Base-by-base conservation (phyloP, 2,329 filamentous ascomycete genomes). In the Arthrinium puccinioides region DNA sequence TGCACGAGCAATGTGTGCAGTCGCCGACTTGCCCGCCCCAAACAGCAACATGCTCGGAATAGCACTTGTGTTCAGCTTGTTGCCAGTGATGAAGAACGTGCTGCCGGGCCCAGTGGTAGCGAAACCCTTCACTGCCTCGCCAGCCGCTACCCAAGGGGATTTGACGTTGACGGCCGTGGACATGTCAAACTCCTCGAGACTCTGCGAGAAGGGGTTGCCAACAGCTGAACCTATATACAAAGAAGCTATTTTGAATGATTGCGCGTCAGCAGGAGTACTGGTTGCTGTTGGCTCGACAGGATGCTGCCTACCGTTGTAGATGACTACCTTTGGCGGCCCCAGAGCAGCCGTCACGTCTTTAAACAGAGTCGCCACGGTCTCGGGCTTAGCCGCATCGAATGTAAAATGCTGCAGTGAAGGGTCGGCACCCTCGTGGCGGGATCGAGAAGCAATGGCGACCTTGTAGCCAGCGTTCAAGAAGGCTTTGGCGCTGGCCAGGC, bases 41-140 rank as follows among this genome's bases (percentile, higher is more conserved):
- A 37, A 41, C 3, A 16, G 24, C 9, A 37, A 18, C 18, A 31
- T 30, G 2, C 44, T 40, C 4, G 40, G 36, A 1, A 43, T 0
- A 6, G 36, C 40, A 10, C 25, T 42, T 5, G 44, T 36, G 23
- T 53, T 53, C 16, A 50, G 36, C 18, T 37, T 34, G 26, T 55
- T 55, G 5, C 53, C 53, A 1, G 46, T 52, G 33, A 49, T 50
- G 14, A 53, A 45, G 34, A 48, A 55, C 0, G 53, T 54, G 18
- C 37, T 50, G 1, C 51, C 50, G 2, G 25, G 2, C 10, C 42
- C 42, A 9, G 46, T 41, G 18, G 44, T 46, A 18, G 46, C 42
- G 9, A 51, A 51, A 0, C 35, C 40, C 24, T 46, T 45, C 2
- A 47, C 26, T 2, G 41, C 40, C 19, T 52, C 51, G 21, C 34